Evolutionary conservation across 176 grass and related monocot species (phyloP), one percentile per base, ranked within the genome.

Genomic region (Tillandsia fasciculata): DNA sequence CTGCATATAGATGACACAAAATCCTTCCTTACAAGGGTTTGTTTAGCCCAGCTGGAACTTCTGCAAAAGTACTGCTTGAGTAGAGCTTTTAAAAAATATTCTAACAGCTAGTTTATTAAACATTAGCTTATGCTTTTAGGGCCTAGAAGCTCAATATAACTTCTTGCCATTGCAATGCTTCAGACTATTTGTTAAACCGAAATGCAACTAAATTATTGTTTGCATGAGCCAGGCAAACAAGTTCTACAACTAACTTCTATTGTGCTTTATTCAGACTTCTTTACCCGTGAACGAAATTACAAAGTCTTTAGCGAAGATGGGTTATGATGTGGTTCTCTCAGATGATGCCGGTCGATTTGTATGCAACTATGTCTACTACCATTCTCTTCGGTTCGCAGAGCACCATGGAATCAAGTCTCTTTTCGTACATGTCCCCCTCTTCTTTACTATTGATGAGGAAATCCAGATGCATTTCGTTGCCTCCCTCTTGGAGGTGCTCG

Each of bases 331-430:
- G 50, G 65, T 83, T 73, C 77, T 79, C 49, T 97, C 93, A 49
- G 81, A 92, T 56, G 93, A 97, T 1, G 89, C 93, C n/a, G 93
- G 84, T 18, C 74, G 89, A 52, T 97, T 92, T 23, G 89, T 97
- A 42, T 97, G 93, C 81, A 97, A 97, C 71, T 97, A 87, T 33
- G 86, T 92, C 72, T 97, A 97, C 69, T 97, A 97, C 71, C 89
- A 87, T 56, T 97, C 93, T 3, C 89, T 97, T 72, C 79, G 84
- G 82, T 97, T 97, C 10, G 79, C 79, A 1, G 93, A 92, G 76
- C 81, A 92, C 64, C 78, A 87, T 0, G 72, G 84, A 42, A 90
- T 97, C 48, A 82, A 92, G 59, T 97, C 93, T 26, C 84, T 97
- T 47, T 97, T 97, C 50, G 93, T 97, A 54, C 93, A 97, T 68